Evolutionary conservation across 2,329 filamentous ascomycete species (phyloP).

Genomic region (Penicillium sp.): DNA sequence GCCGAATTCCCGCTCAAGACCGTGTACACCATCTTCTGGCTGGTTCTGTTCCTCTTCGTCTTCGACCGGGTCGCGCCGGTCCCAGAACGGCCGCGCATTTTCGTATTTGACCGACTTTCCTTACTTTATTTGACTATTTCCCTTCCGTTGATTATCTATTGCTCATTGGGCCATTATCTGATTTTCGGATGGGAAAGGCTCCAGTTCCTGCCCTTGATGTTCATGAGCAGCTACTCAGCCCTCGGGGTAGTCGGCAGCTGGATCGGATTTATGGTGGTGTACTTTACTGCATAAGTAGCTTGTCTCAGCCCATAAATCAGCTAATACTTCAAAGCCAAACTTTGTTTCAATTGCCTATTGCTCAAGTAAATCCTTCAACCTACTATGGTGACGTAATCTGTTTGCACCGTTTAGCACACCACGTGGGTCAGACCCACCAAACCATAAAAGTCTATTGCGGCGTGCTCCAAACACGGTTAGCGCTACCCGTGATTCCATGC

Average conservation of each 20-base stretch:
- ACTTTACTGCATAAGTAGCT: constrained; percentile 57
- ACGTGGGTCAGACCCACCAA: constrained; percentile 23
- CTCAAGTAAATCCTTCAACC: neutral
- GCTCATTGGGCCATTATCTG: constrained; percentile 77
- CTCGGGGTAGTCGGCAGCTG: constrained; percentile 95
- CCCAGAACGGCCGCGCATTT: constrained; percentile 74
- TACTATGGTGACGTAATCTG: constrained; percentile 9
- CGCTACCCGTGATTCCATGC: constrained; percentile 13
- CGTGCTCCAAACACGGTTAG: constrained; percentile 17
- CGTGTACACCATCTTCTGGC: constrained; percentile 88
- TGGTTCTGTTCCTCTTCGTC: constrained; percentile 76
- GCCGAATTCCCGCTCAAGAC: constrained; percentile 94
- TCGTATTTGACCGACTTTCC: constrained; percentile 86
- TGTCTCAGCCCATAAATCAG: neutral
- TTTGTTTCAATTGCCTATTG: neutral
- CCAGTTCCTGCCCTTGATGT: constrained; percentile 94
- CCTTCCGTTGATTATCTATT: constrained; percentile 85
- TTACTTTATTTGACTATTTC: constrained; percentile 85
- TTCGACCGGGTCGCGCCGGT: constrained; percentile 89
- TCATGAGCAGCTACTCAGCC: constrained; percentile 90
- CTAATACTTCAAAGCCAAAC: neutral
- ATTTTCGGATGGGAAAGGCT: constrained; percentile 71
- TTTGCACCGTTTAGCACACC: constrained; percentile 24
- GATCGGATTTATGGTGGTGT: constrained; percentile 91
- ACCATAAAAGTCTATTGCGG: constrained; percentile 21